These are phyloP conservation scores for Suhomyces xylopsoci DNA, from an alignment of 805 yeast species.

Conservation along the genomic window DNA sequence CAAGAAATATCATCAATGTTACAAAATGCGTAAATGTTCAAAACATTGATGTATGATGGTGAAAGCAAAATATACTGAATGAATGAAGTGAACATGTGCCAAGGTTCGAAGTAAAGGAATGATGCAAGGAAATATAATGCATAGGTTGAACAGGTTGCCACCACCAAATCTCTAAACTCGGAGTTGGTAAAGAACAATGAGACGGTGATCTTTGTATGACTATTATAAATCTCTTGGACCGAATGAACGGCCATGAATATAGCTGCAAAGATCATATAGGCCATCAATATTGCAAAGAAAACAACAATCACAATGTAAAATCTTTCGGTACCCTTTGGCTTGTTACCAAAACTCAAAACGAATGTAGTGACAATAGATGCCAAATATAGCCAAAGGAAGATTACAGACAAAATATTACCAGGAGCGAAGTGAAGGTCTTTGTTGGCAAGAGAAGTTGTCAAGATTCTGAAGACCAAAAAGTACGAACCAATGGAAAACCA, in stretches of 20 bases:
- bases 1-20: constrained; percentile 71
- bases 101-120: constrained; percentile 58
- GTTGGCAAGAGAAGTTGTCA: constrained; percentile 50
- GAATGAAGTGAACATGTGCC: constrained; percentile 62
- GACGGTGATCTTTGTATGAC: constrained; percentile 42
- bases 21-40: constrained; percentile 67
- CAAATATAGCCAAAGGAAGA: constrained; percentile 54
- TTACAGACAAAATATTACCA: constrained; percentile 47
- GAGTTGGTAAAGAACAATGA: constrained; percentile 45
- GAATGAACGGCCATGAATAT: constrained; percentile 56
- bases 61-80: constrained; percentile 49
- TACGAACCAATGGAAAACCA: constrained; percentile 67
- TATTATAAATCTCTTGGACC: constrained; percentile 31
- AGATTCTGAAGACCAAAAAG: constrained; percentile 59
- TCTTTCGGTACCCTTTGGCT: constrained; percentile 58
- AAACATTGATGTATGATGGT: constrained; percentile 52
- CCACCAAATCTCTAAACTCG: constrained; percentile 48
- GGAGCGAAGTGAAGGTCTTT: constrained; percentile 40
- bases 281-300: constrained; percentile 60
- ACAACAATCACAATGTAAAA: constrained; percentile 51
- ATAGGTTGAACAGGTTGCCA: constrained; percentile 59
- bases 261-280: constrained; percentile 57
- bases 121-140: constrained; percentile 60
- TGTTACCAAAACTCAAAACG: constrained; percentile 60
- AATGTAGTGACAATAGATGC: constrained; percentile 58